A percentile compares a stretch with the other conserved stretches of the same genome.
Conservation (phyloP, 2,329 filamentous ascomycete genomes). For the Stemphylium beticola region DNA sequence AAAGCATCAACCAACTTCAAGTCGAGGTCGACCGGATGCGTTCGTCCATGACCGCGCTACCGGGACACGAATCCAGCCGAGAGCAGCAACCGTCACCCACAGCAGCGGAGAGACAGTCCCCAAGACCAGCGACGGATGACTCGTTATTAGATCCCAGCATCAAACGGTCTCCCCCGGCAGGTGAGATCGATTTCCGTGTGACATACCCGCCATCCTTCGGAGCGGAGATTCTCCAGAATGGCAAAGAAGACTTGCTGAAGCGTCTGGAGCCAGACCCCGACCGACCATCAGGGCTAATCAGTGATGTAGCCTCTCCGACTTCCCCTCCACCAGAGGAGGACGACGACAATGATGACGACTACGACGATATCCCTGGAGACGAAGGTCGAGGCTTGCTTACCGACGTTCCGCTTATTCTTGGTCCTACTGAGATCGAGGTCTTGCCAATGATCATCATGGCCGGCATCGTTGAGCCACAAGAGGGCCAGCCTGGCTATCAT, state of each 20-base stretch:
- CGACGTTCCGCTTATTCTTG: conserved; percentile 91
- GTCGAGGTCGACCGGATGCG: conserved; percentile 49
- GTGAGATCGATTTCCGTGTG: conserved; percentile 57
- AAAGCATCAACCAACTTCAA: conserved; percentile 50
- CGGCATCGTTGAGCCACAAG: conserved; percentile 84
- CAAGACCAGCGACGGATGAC: conserved; percentile 34
- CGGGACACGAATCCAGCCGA: conserved; percentile 24
- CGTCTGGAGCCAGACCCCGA: conserved; percentile 55
- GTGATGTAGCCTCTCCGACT: conserved; percentile 48
- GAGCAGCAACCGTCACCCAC: conserved; percentile 18
- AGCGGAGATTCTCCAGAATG: conserved; percentile 56
- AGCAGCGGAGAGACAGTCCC: conserved; percentile 25
- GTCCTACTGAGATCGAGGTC: conserved; percentile 93
- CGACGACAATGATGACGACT: conserved; percentile 72
- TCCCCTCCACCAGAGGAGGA: conserved; percentile 62
- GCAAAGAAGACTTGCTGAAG: conserved; percentile 60
- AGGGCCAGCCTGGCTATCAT: conserved; percentile 65
- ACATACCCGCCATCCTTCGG: conserved; percentile 57
- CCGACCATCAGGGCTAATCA: conserved; percentile 47
- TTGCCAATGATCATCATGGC: conserved; percentile 97
- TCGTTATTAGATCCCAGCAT: conserved; percentile 44
- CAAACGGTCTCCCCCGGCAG: conserved; percentile 48
- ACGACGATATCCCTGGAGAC: conserved; percentile 72
- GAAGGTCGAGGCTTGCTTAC: conserved; percentile 84
- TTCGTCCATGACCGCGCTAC: conserved; percentile 37